Evolutionary conservation across 768 basidiomycete species (phyloP), one percentile per base, ranked within the genome.

Genomic region (Tulasnella sp.): DNA sequence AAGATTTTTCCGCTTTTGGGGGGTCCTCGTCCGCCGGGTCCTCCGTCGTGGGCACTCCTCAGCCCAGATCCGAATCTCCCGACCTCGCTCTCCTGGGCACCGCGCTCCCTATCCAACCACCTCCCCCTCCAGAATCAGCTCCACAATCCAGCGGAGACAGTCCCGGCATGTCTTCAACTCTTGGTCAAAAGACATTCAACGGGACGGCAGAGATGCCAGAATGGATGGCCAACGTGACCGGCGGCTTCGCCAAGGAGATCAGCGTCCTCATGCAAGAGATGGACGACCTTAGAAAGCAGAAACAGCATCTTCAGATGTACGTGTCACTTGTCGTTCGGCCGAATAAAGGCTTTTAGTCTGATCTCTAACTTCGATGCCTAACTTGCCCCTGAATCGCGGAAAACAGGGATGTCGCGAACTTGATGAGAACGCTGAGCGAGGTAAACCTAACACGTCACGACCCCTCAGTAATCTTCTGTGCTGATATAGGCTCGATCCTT

Each of bases 231-330:
- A 40, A 69, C 6, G 68, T 69, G 3, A 69, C 68, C 8, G 39
- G 39, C 15, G 68, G 39, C 14, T 69, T 69, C 68, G 68, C 68
- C 25, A 69, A 69, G 22, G 68, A 69, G 39, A 40, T 40, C 68
- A 40, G 68, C 68, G 68, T 40, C 34, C 34, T 69, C 68, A 69
- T 69, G 68, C 68, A 69, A n/a, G 68, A 69, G 39, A 40, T 69
- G 36, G 68, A 40, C 17, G 68, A 69, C 36, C 68, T 69, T n/a
- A 69, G 68, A n/a, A 37, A 69, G 68, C 8, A 69, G 34, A 69
- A 69, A n/a, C 68, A 69, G 17, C 68, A 31, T 37, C 68, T 69
- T n/a, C 68, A 69, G 39, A 37, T 37, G 68, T 69, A 40, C 34
- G 68, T 40, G 68, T 40, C 34, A 36, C 36, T 37, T 25, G 12